phyloP scores from a whole-genome alignment of 1,139 yeast species.

The Suhomyces bokatorum region DNA sequence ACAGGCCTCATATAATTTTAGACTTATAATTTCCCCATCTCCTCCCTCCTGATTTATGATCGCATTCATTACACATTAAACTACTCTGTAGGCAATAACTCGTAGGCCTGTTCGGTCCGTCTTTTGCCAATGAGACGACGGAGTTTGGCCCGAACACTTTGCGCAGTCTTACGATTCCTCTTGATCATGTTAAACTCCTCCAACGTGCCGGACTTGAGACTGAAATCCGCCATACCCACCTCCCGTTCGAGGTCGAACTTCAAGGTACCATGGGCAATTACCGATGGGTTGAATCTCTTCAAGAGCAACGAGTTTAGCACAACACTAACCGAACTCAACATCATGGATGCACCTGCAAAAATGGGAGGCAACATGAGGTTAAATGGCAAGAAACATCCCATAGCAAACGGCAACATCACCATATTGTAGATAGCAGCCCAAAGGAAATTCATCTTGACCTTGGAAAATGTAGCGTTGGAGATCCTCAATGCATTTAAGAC shows the following conservation, averaged over 20 bases:
- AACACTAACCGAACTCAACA: constrained; percentile 86
- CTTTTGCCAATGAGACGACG: constrained; percentile 1
- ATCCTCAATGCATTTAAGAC: constrained; percentile 74
- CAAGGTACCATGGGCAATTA: constrained; percentile 12
- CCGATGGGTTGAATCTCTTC: constrained; percentile 59
- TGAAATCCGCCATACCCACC: constrained; percentile 23
- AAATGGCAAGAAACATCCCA: constrained; percentile 84
- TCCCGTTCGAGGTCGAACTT: constrained; percentile 28
- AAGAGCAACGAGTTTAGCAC: constrained; percentile 76
- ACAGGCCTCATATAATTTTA: too few species aligned
- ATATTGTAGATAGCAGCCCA: constrained; percentile 88
- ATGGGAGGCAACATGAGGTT: constrained; percentile 82
- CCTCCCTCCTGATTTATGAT: not conserved
- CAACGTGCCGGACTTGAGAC: constrained; percentile 31
- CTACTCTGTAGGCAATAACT: constrained; percentile 9
- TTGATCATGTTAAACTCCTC: constrained; percentile 33
- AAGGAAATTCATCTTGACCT: constrained; percentile 77
- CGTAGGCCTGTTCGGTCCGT: constrained; percentile 7
- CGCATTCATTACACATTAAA: not conserved
- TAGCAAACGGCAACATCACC: constrained; percentile 91
- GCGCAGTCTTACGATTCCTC: constrained; percentile 17
- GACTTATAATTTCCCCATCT: not conserved
- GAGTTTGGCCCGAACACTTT: constrained; percentile 2
- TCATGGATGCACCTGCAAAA: constrained; percentile 93
- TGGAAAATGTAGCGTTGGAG: constrained; percentile 64